Evolutionary conservation across 2,329 filamentous ascomycete species (phyloP).

Genomic region (Fusarium sp.): DNA sequence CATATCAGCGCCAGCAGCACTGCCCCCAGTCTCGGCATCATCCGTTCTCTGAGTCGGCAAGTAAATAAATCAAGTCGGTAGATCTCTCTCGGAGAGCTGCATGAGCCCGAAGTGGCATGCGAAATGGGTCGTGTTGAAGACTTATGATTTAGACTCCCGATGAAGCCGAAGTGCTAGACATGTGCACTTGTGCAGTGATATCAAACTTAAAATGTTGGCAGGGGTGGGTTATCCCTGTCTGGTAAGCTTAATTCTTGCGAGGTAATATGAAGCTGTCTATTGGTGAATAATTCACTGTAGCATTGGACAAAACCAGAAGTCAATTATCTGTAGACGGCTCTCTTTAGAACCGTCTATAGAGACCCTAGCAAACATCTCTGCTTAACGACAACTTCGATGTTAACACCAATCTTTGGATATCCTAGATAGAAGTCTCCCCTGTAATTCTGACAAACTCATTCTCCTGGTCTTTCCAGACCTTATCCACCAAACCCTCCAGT

Average conservation of each 20-base stretch:
- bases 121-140: not conserved
- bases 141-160: conserved; percentile 5
- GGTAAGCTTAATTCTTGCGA: not conserved
- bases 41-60: not conserved
- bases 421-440: not conserved
- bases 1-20: not conserved
- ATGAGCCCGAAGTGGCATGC: not conserved
- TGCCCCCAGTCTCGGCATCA: conserved; percentile 11
- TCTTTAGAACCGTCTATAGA: too few relatives aligned
- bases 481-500: conserved; percentile 33
- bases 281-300: not conserved
- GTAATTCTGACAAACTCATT: conserved; percentile 39
- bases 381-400: too few relatives aligned
- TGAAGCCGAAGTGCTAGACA: conserved; percentile 8
- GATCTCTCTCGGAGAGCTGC: not conserved
- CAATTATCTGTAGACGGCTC: too few relatives aligned
- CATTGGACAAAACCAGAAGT: not conserved
- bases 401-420: accelerated
- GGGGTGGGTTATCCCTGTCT: not conserved
- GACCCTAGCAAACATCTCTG: too few relatives aligned
- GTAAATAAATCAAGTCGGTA: not conserved
- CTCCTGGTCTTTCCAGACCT: conserved; percentile 39
- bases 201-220: not conserved
- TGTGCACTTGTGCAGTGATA: not conserved
- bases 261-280: not conserved